phyloP scores from a whole-genome alignment of 129 eudicot species.

The Lonicera japonica region DNA sequence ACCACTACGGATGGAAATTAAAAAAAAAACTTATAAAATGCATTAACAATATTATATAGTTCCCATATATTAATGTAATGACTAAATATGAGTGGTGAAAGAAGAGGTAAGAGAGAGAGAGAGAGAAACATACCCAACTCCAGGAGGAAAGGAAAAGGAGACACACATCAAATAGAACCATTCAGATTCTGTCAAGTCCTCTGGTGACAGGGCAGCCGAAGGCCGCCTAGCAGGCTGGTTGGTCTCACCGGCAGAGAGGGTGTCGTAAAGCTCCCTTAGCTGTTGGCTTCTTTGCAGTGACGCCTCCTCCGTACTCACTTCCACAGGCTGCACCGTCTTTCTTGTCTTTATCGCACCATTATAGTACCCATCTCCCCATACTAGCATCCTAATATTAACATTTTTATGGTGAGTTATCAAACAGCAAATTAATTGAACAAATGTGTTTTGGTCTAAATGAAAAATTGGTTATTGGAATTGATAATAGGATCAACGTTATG shows the following conservation, averaged over 20 bases:
- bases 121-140: constrained; percentile 48
- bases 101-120: too few species aligned
- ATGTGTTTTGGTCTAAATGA: too few species aligned
- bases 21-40: too few species aligned
- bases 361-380: constrained; percentile 84
- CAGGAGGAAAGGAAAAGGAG: constrained; percentile 83
- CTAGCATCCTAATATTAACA: constrained; percentile 36
- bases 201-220: constrained; percentile 75
- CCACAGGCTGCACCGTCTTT: constrained; percentile 68
- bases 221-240: constrained; percentile 51
- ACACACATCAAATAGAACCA: constrained; percentile 91
- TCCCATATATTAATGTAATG: too few species aligned
- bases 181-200: constrained; percentile 87
- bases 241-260: constrained; percentile 58
- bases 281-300: constrained; percentile 78
- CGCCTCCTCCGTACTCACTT: constrained; percentile 71
- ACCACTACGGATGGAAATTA: too few species aligned
- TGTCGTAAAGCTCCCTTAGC: constrained; percentile 69
- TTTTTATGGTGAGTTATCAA: too few species aligned
- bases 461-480: too few species aligned
- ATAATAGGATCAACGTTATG: too few species aligned
- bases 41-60: too few species aligned
- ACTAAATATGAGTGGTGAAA: too few species aligned
- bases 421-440: too few species aligned
- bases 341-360: constrained; percentile 89